A percentile compares a stretch with the other conserved stretches of the same genome.
Conservation (phyloP, 2,329 filamentous ascomycete species). For the Albophoma yamanashiensis region DNA sequence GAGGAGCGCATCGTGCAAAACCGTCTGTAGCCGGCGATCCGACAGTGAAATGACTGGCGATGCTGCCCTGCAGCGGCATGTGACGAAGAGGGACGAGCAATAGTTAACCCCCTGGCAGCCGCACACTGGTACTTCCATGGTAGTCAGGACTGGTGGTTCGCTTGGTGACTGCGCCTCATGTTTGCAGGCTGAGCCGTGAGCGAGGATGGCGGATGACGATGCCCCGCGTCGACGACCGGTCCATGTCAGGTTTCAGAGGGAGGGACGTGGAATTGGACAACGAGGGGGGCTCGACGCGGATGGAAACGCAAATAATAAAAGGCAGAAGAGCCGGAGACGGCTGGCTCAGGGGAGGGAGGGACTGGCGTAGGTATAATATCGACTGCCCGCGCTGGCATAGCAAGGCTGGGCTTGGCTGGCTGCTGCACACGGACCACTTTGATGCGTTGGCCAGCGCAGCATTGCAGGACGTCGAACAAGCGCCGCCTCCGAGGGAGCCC, state of each 20-base stretch:
- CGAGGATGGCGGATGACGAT: not conserved
- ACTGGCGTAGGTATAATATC: not conserved
- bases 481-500: not conserved
- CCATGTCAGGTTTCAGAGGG: not conserved
- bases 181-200: not conserved
- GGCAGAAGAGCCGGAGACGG: not conserved
- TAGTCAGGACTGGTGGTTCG: not conserved
- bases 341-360: not conserved
- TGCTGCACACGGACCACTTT: slow-evolving; percentile 29
- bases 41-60: not conserved
- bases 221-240: not conserved
- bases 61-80: not conserved
- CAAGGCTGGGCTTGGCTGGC: slow-evolving; percentile 2
- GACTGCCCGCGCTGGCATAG: slow-evolving; percentile 1
- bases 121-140: too few relatives aligned
- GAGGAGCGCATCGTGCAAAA: not conserved
- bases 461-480: slow-evolving; percentile 22
- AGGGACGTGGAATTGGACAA: not conserved
- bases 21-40: not conserved
- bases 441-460: slow-evolving; percentile 32
- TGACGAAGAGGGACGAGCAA: not conserved
- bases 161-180: not conserved
- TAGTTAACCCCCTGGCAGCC: not conserved
- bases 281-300: not conserved
- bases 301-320: not conserved